phyloP scores from a whole-genome alignment of 192 early-diverging fungal genomes.

The Entomortierella lignicola region DNA sequence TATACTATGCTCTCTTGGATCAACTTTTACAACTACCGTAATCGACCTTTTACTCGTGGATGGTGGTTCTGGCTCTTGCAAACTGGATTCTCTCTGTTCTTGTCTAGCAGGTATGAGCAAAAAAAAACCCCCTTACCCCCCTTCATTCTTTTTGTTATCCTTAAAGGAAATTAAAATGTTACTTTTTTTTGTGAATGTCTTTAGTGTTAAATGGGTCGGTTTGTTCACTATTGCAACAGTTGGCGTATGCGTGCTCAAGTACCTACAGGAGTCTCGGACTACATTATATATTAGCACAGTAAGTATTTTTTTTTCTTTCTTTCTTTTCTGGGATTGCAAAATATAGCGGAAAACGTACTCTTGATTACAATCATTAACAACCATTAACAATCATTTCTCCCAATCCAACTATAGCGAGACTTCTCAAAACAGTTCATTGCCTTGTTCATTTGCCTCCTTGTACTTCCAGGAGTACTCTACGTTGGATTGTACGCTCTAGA shows the following conservation, averaged over 20 bases:
- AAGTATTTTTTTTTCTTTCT: neutral
- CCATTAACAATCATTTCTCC: neutral
- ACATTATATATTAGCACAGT: slow-evolving; percentile 68
- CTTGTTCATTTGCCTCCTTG: slow-evolving; percentile 83
- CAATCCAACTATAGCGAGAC: slow-evolving; percentile 36
- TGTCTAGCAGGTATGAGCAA: slow-evolving; percentile 58
- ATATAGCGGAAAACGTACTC: neutral
- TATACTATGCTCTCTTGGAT: slow-evolving; percentile 86
- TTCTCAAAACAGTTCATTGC: slow-evolving; percentile 80
- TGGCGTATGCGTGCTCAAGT: slow-evolving; percentile 84
- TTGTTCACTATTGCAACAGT: slow-evolving; percentile 88
- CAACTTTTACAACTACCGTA: slow-evolving; percentile 83
- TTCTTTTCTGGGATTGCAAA: neutral
- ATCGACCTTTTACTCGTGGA: slow-evolving; percentile 74
- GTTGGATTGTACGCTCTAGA: slow-evolving; percentile 87
- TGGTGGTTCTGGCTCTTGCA: slow-evolving; percentile 92
- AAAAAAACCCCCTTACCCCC: too few species aligned
- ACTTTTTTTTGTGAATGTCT: too few species aligned
- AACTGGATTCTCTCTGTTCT: slow-evolving; percentile 85
- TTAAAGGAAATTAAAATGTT: too few species aligned
- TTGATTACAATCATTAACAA: neutral
- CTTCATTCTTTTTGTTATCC: too few species aligned
- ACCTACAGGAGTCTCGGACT: slow-evolving; percentile 88
- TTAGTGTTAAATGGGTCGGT: slow-evolving; percentile 94
- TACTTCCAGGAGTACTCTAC: slow-evolving; percentile 83